These are phyloP conservation scores for Eucalyptus dawsonii DNA, from an alignment of 345 rosid species.

Conservation along the genomic window DNA sequence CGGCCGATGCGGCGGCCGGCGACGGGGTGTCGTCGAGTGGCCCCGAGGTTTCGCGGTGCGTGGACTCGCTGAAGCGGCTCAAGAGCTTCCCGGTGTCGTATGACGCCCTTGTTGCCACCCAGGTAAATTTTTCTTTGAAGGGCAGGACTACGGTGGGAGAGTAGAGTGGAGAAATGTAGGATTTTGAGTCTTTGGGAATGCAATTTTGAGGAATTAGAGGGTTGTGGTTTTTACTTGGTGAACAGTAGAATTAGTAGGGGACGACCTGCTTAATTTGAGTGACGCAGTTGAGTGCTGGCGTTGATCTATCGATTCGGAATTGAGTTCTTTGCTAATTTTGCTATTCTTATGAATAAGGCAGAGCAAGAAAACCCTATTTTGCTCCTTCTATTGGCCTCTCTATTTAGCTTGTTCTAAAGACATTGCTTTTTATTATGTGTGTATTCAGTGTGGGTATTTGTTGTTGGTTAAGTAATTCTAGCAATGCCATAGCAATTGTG, in stretches of 20 bases:
- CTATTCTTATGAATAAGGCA: not conserved
- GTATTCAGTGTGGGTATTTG: not conserved
- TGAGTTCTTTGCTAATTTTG: not conserved
- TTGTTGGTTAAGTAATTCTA: not conserved
- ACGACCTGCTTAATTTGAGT: not conserved
- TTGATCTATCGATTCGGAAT: not conserved
- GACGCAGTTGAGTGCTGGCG: not conserved
- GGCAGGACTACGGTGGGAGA: not conserved
- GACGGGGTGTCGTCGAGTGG: constrained; percentile 28
- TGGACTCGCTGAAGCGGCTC: constrained; percentile 61
- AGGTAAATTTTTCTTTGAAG: constrained; percentile 17
- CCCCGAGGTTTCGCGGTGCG: constrained; percentile 64
- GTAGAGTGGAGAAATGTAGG: not conserved
- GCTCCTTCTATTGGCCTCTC: not conserved
- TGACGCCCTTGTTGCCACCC: constrained; percentile 61
- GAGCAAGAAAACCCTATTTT: not conserved
- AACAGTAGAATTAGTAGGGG: not conserved
- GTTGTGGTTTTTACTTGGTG: not conserved
- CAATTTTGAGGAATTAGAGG: not conserved
- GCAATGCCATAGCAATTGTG: not conserved
- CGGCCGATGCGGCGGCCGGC: constrained; percentile 64
- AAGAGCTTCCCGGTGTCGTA: constrained; percentile 48
- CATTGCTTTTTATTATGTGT: not conserved
- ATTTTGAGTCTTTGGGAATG: not conserved
- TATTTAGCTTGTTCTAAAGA: not conserved